Base-by-base conservation (phyloP, 2,329 filamentous ascomycete genomes). In the Cordyceps fumosorosea region DNA sequence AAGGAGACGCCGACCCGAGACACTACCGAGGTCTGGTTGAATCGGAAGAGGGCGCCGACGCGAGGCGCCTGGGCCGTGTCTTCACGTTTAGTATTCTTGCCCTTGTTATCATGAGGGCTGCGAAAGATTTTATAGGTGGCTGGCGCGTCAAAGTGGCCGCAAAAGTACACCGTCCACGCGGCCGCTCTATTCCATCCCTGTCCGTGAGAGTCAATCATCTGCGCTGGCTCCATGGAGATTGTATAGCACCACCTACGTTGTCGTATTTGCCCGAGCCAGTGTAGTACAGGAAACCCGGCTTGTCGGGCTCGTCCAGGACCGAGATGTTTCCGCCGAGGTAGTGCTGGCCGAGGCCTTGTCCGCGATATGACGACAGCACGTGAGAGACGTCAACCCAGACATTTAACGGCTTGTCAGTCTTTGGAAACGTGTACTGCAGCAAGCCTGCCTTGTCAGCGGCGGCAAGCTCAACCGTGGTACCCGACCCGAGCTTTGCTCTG, bases 1-100 rank as follows among this genome's bases (percentile, higher is more conserved):
- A 87, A 89, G 0, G 86, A 89, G 12, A 89, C 83, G 1, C 87
- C 87, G 0, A 89, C 84, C 2, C 84, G 78, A 1, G 86, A 88
- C 1, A 74, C 77, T 1, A 88, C 74, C 2, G 72, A 66, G 2
- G 72, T 69, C 0, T 74, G 69, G 10, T 75, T 64, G 64, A 88
- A 88, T 0, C 79, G 78, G 69, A 86, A 87, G 0, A 87, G 73
- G 2, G 77, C 80, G 0, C 79, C 78, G 3, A 84, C 72, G 1
- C 78, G 74, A 7, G 77, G 76, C 0, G 71, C 64, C 1, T 67
- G 64, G 6, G 67, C 81, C 34, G 68, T 45, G 20, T 60, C 50
- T 20, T 60, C 37, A 18, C 26, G 18, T 37, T 44, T 44, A 6
- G 11, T 11, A 3, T 5, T 24, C 26, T 47, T 34, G 18, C 70